Percentiles rank a stretch among this genome's conserved stretches.
Conservation (phyloP, 345 rosid genomes). For the Brassica carinata region DNA sequence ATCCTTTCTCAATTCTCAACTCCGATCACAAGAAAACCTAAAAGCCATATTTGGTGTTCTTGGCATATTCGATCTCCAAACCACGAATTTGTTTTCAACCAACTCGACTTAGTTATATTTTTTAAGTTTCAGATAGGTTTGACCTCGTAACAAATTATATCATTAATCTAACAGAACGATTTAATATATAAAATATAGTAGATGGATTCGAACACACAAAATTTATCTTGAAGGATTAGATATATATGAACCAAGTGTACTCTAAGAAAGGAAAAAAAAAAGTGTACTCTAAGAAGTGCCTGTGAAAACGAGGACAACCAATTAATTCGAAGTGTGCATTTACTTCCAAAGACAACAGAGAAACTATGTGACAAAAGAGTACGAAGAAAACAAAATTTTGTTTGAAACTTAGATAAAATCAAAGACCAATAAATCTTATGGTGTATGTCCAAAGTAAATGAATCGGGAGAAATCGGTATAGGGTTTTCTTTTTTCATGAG, state of each 20-base stretch:
- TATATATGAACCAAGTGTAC: not conserved
- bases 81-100: not conserved
- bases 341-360: not conserved
- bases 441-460: not conserved
- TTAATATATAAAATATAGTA: not conserved
- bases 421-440: not conserved
- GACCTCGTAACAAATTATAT: not conserved
- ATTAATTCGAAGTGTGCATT: not conserved
- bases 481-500: not conserved
- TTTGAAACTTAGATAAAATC: not conserved
- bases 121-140: not conserved
- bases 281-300: not conserved
- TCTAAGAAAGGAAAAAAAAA: too few relatives aligned
- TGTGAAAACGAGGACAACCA: not conserved
- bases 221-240: not conserved
- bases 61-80: not conserved
- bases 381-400: not conserved
- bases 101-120: not conserved
- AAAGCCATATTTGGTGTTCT: not conserved
- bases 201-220: not conserved
- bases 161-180: not conserved
- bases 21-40: not conserved
- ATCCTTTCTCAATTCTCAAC: not conserved
- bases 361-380: conserved; percentile 4
- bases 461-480: not conserved